These are phyloP conservation scores for Noccaea caerulescens DNA, from an alignment of 345 rosid genomes.

Conservation along the genomic window DNA sequence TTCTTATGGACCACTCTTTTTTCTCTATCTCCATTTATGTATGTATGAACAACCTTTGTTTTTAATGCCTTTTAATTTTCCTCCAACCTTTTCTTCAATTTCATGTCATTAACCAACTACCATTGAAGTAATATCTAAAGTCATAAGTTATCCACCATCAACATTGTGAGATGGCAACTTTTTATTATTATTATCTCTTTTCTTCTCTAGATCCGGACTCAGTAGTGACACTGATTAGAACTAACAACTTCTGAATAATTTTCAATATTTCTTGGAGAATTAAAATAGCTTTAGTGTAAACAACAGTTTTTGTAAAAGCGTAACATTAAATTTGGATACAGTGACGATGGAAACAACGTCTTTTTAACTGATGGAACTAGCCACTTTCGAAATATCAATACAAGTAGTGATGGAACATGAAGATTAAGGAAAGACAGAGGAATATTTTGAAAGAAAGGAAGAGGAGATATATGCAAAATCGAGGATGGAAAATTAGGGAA, in stretches of 20 bases:
- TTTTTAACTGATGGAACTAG: conserved; percentile 8
- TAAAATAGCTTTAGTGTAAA: background rate
- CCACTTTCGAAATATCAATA: background rate
- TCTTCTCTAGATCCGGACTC: too few species aligned
- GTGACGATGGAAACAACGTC: background rate
- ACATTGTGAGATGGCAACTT: too few species aligned
- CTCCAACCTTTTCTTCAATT: conserved; percentile 32
- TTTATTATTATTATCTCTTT: too few species aligned
- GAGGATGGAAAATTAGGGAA: conserved; percentile 5
- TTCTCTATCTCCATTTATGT: conserved; percentile 33
- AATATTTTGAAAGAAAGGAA: conserved; percentile 32
- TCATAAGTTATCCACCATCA: background rate
- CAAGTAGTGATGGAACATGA: background rate
- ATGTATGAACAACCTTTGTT: conserved; percentile 34
- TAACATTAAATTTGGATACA: background rate
- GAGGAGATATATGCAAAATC: conserved; percentile 26
- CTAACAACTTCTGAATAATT: background rate
- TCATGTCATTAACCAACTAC: conserved; percentile 21
- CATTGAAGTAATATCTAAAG: conserved; percentile 1
- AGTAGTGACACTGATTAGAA: too few species aligned
- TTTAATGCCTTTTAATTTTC: conserved; percentile 39
- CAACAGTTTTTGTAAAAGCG: background rate
- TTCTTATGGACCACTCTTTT: conserved; percentile 44
- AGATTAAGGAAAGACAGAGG: conserved; percentile 25
- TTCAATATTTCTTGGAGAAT: background rate